Evolutionary conservation across 768 basidiomycete species (phyloP), one percentile per base, ranked within the genome.

Genomic region (Dacryopinax primogenitus): DNA sequence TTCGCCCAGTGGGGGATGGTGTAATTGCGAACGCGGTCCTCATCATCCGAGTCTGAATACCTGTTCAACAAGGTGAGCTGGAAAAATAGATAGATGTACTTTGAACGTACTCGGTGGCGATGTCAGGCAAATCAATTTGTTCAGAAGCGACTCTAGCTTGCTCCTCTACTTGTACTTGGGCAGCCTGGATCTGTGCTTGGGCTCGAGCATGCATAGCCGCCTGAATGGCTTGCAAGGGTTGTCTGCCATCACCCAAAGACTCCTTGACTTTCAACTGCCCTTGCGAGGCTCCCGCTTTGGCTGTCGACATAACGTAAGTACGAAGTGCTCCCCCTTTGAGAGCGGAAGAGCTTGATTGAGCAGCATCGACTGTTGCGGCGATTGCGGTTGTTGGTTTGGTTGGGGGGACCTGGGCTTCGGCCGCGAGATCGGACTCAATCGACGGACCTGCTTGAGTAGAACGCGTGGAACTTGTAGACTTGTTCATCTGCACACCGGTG

Each of bases 41-140:
- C 92, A 69, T 94, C 92, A 47, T 92, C 95, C 3, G 93, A 96
- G 75, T 94, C 90, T 3, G 93, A 96, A 75, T 97, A 98, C 71
- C 76, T 77, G 62, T 62, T 39, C 21, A 23, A 35, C 21, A 34
- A 33, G 18, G 35, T 16, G 21, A 21, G 32, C 28, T 15, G 18
- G 9, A 23, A 12, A 30, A 11, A 30, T 26, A 64, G 65, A 18
- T 23, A 33, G 30, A 36, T 12, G 11, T 18, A 15, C 23, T 3
- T 58, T 12, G 32, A n/a, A 61, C 33, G 39, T 11, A 41, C 44
- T 44, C 35, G 26, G 13, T 44, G 21, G 16, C 28, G 33, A 64
- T 35, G 28, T 98, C 95, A 0, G 95, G 94, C 18, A 99, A 79
- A 70, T 93, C 92, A 70, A 94, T 90, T 72, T 81, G 85, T 78